phyloP scores from a whole-genome alignment of 805 yeast genomes.

The Teunomyces kruisii region DNA sequence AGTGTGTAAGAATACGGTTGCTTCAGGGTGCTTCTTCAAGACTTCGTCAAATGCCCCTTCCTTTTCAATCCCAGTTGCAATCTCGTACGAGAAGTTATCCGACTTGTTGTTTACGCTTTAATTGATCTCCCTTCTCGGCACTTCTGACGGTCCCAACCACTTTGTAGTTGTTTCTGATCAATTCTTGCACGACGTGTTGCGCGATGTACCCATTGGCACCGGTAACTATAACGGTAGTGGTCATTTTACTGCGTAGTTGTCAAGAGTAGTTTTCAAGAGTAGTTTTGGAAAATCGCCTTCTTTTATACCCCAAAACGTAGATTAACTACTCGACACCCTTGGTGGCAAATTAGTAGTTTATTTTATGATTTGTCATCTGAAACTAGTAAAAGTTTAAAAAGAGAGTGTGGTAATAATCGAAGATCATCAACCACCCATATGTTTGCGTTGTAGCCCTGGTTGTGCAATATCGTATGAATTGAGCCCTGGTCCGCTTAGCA shows the following conservation, averaged over 20 bases:
- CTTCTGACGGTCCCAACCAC: conserved; percentile 55
- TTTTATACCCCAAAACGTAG: too few species aligned
- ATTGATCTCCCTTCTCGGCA: conserved; percentile 18
- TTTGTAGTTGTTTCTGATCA: conserved; percentile 38
- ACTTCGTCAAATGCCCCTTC: conserved; percentile 47
- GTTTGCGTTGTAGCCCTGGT: too few species aligned
- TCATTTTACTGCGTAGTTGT: background rate
- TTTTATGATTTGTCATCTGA: too few species aligned
- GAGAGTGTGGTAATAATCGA: too few species aligned
- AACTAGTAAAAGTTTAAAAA: too few species aligned
- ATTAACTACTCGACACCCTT: too few species aligned
- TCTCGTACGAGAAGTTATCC: conserved; percentile 33
- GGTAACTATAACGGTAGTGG: conserved; percentile 33
- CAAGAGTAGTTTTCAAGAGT: too few species aligned
- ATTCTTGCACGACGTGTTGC: conserved; percentile 43
- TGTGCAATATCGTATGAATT: too few species aligned
- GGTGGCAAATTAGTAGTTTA: too few species aligned
- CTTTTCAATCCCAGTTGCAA: conserved; percentile 48
- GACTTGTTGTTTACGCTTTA: conserved; percentile 11
- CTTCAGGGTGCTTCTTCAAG: conserved; percentile 48
- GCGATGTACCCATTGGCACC: conserved; percentile 59
- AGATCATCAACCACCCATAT: too few species aligned
- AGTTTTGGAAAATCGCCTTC: too few species aligned
- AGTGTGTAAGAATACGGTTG: conserved; percentile 55
- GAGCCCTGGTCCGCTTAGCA: too few species aligned